Conservation (phyloP, 768 basidiomycete species). For the Amanita brunnescens region DNA sequence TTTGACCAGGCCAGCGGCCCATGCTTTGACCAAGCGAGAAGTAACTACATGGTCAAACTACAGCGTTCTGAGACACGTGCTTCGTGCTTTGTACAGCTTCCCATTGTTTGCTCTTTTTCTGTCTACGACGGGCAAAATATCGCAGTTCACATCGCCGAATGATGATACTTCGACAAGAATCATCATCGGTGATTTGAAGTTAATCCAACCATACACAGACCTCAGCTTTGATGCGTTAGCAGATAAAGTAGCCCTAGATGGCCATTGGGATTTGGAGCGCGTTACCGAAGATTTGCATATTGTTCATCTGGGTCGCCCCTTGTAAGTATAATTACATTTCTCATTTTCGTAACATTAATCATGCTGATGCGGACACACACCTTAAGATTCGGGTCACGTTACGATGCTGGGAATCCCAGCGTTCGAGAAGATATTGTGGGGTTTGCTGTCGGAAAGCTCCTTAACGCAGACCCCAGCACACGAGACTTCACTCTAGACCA, state of each 20-base stretch:
- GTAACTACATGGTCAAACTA: neutral
- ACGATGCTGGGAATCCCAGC: neutral
- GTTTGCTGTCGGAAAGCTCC: constrained; percentile 1
- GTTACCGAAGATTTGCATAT: neutral
- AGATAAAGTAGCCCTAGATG: neutral
- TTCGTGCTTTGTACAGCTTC: neutral
- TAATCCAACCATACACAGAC: neutral
- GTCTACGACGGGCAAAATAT: neutral
- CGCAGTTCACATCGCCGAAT: neutral
- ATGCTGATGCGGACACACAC: neutral
- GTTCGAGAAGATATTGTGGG: neutral
- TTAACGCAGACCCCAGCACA: neutral
- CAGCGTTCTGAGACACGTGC: constrained; percentile 1
- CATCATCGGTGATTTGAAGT: neutral
- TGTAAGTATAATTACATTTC: neutral
- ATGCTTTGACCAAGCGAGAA: neutral
- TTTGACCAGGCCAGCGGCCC: neutral
- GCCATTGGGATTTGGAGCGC: neutral
- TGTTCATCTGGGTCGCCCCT: neutral
- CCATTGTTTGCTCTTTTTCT: constrained; percentile 3
- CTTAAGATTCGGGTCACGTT: constrained; percentile 1
- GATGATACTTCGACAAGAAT: neutral
- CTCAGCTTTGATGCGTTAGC: neutral
- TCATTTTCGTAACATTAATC: neutral
- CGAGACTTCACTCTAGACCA: neutral